phyloP scores from a whole-genome alignment of 2,329 filamentous ascomycete genomes.

The Dactylellina haptotyla region DNA sequence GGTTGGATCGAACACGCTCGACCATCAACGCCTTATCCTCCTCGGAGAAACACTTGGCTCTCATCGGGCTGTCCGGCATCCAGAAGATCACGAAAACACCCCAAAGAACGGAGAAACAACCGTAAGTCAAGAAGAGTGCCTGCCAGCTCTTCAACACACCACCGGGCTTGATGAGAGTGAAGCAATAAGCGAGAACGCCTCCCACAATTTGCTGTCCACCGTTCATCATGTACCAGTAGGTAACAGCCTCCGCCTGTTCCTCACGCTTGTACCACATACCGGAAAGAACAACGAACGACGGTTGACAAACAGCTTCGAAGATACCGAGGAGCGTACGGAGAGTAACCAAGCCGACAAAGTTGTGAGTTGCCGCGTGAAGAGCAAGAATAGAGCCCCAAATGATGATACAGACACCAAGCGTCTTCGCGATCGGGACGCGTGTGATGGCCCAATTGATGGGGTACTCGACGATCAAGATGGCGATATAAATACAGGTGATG shows the following conservation, averaged over 20 bases:
- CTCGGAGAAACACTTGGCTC: constrained; percentile 65
- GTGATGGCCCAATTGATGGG: constrained; percentile 74
- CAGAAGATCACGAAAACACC: constrained; percentile 63
- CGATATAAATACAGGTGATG: constrained; percentile 78
- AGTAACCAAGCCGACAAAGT: constrained; percentile 70
- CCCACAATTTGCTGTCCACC: constrained; percentile 77
- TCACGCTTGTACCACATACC: constrained; percentile 77
- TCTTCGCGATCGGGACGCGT: constrained; percentile 74
- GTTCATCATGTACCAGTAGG: constrained; percentile 83
- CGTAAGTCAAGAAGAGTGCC: constrained; percentile 65
- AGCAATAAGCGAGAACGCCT: constrained; percentile 71
- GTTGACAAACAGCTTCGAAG: constrained; percentile 76
- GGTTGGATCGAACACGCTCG: constrained; percentile 60
- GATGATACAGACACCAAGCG: constrained; percentile 72
- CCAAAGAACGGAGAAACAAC: constrained; percentile 63
- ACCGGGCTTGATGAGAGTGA: constrained; percentile 55
- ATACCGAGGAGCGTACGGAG: constrained; percentile 75
- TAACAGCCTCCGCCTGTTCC: constrained; percentile 74
- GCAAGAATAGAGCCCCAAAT: constrained; percentile 72
- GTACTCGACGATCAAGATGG: constrained; percentile 76
- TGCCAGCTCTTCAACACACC: constrained; percentile 63
- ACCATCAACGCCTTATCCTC: constrained; percentile 64
- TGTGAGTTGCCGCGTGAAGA: constrained; percentile 70
- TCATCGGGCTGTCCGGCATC: constrained; percentile 65
- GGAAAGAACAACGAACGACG: constrained; percentile 73